A percentile compares a stretch with the other conserved stretches of the same genome.
Evolutionary conservation across 352 stramenopile species (phyloP).

Genomic region (Globisporangium sylvaticum): DNA sequence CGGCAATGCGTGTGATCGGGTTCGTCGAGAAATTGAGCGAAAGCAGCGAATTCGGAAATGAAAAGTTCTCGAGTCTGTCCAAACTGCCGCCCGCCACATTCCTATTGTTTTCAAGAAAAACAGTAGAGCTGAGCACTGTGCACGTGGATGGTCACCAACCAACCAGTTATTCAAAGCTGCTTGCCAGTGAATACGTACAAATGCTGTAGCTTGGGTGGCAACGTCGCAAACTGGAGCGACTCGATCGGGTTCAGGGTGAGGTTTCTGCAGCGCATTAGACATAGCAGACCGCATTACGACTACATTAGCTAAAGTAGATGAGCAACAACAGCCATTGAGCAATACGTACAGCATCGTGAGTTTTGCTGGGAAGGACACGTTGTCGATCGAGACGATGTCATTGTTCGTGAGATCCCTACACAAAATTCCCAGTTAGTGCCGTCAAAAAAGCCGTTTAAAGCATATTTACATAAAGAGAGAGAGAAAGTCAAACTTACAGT

Average conservation of each 20-base stretch:
- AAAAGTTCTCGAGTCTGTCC: conserved; percentile 29
- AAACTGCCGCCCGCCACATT: conserved; percentile 14
- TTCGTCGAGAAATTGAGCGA: conserved; percentile 38
- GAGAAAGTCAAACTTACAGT: conserved; percentile 3
- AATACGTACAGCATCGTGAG: conserved; percentile 11
- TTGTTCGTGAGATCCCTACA: conserved; percentile 7
- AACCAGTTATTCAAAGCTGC: not conserved
- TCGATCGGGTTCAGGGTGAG: conserved; percentile 32
- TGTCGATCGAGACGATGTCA: conserved; percentile 1
- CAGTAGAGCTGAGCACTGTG: not conserved
- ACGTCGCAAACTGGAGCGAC: conserved; percentile 22
- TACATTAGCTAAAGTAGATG: not conserved
- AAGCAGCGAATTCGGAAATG: conserved; percentile 24
- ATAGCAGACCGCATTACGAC: no score
- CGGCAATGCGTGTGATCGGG: conserved; percentile 28
- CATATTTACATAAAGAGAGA: not conserved
- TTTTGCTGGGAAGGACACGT: not conserved
- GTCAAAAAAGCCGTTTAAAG: not conserved
- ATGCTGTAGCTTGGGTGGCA: conserved; percentile 24
- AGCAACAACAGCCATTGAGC: conserved; percentile 14
- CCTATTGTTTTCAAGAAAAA: not conserved
- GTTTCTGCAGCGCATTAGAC: conserved; percentile 18
- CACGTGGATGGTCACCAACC: not conserved
- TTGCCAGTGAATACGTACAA: conserved; percentile 18
- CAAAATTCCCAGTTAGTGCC: not conserved